Conservation (phyloP, 257 asterid genomes). For the Plantago major region DNA sequence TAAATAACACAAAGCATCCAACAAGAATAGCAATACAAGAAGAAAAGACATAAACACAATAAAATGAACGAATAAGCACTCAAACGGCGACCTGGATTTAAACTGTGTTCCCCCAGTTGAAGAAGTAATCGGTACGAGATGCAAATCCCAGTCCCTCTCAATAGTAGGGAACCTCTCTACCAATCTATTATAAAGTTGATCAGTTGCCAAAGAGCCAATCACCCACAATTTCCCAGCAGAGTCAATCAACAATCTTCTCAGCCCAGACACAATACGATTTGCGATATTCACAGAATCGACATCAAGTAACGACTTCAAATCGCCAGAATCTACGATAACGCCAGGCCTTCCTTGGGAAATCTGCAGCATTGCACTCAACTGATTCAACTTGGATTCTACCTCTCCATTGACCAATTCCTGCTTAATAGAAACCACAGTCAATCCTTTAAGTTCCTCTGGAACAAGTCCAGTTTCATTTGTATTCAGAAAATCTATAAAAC, state of each 20-base stretch:
- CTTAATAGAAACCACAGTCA: slow-evolving; percentile 43
- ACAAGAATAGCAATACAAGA: slow-evolving; percentile 13
- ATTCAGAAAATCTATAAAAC: slow-evolving; percentile 41
- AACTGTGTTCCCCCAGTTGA: slow-evolving; percentile 46
- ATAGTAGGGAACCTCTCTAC: slow-evolving; percentile 49
- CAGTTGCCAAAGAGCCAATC: slow-evolving; percentile 58
- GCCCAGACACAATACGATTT: slow-evolving; percentile 36
- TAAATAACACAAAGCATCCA: slow-evolving; percentile 15
- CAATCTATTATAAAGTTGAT: slow-evolving; percentile 49
- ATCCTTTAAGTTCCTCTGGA: slow-evolving; percentile 50
- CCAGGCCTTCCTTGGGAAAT: slow-evolving; percentile 45
- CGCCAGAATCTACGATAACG: slow-evolving; percentile 55
- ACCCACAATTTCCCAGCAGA: slow-evolving; percentile 57
- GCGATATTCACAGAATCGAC: slow-evolving; percentile 35
- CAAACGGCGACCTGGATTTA: slow-evolving; percentile 45
- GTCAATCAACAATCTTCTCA: slow-evolving; percentile 47
- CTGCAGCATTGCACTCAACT: slow-evolving; percentile 34
- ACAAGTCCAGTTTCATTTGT: slow-evolving; percentile 47
- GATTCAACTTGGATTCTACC: slow-evolving; percentile 46
- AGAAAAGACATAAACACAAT: slow-evolving; percentile 1
- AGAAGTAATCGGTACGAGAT: slow-evolving; percentile 73
- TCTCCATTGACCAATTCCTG: slow-evolving; percentile 47
- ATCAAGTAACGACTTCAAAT: slow-evolving; percentile 54
- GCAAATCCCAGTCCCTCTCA: slow-evolving; percentile 75
- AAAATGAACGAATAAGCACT: not conserved